Conservation (phyloP, 768 basidiomycete genomes). For the Boletus barrowsii region DNA sequence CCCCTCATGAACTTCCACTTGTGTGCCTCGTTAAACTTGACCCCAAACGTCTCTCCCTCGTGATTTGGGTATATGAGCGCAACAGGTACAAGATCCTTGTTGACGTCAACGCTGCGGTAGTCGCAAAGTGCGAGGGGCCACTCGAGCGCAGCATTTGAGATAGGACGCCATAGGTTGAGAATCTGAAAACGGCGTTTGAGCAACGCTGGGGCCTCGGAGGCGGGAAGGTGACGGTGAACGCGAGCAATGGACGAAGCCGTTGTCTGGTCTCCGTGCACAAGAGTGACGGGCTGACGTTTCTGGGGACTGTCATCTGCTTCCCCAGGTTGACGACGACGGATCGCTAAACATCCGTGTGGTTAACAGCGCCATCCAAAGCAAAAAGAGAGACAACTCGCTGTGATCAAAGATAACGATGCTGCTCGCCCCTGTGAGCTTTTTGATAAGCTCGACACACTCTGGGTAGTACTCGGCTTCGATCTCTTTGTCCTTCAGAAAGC, state of each 20-base stretch:
- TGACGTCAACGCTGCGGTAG: constrained; percentile 39
- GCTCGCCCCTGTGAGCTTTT: constrained; percentile 38
- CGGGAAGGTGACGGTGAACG: constrained; percentile 43
- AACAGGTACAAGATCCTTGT: constrained; percentile 37
- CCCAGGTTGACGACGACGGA: constrained; percentile 40
- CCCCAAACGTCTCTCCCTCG: constrained; percentile 42
- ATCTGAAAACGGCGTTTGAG: constrained; percentile 48
- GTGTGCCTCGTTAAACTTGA: constrained; percentile 39
- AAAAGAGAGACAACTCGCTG: constrained; percentile 21
- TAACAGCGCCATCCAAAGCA: background rate
- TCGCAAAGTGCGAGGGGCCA: constrained; percentile 50
- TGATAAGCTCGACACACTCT: constrained; percentile 38
- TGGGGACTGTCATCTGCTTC: constrained; percentile 35
- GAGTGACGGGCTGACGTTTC: constrained; percentile 42
- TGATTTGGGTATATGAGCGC: constrained; percentile 40
- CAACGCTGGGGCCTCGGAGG: constrained; percentile 37
- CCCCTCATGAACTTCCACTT: constrained; percentile 46
- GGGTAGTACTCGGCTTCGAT: constrained; percentile 39
- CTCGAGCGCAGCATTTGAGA: constrained; percentile 44
- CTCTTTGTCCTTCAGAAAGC: constrained; percentile 36
- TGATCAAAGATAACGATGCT: constrained; percentile 43
- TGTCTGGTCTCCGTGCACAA: constrained; percentile 48
- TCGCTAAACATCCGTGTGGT: constrained; percentile 27
- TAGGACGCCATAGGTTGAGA: constrained; percentile 55
- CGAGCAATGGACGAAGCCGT: constrained; percentile 37